These are phyloP conservation scores for Plantago major DNA, from an alignment of 257 asterid species.

Conservation along the genomic window DNA sequence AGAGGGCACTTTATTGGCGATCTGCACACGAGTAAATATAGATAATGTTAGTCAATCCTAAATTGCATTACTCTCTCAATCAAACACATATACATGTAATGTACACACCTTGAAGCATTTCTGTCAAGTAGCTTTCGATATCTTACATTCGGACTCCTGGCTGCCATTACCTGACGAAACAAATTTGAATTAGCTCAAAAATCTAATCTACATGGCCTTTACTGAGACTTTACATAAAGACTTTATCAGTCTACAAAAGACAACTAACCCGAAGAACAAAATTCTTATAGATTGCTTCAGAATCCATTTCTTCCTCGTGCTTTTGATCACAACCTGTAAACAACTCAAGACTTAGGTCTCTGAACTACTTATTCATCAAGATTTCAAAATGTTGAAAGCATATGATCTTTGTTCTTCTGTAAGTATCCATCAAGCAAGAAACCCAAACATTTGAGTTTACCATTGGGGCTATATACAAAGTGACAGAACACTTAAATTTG, in stretches of 20 bases:
- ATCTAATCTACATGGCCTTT: neutral
- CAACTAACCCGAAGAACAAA: constrained; percentile 85
- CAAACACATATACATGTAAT: neutral
- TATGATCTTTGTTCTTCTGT: neutral
- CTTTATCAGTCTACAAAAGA: neutral
- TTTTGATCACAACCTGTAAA: constrained; percentile 83
- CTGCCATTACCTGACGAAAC: constrained; percentile 81
- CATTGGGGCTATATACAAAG: no score
- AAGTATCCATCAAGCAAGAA: no score
- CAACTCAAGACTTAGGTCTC: constrained; percentile 11
- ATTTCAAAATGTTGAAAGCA: no score
- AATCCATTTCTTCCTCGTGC: constrained; percentile 92
- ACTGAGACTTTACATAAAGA: constrained; percentile 7
- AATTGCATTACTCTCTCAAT: neutral
- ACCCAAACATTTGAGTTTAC: no score
- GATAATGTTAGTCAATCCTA: neutral
- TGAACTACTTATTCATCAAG: neutral
- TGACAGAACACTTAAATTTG: no score
- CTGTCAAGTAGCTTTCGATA: constrained; percentile 64
- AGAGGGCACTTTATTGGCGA: constrained; percentile 64
- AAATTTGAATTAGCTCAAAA: constrained; percentile 9
- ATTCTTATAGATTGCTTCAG: constrained; percentile 70
- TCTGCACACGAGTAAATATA: constrained; percentile 24
- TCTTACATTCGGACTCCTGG: constrained; percentile 85
- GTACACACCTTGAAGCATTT: constrained; percentile 53